A percentile compares a stretch with the other conserved stretches of the same genome.
These are phyloP conservation scores for Pluteus cervinus DNA, from an alignment of 768 basidiomycete species.

Conservation along the genomic window DNA sequence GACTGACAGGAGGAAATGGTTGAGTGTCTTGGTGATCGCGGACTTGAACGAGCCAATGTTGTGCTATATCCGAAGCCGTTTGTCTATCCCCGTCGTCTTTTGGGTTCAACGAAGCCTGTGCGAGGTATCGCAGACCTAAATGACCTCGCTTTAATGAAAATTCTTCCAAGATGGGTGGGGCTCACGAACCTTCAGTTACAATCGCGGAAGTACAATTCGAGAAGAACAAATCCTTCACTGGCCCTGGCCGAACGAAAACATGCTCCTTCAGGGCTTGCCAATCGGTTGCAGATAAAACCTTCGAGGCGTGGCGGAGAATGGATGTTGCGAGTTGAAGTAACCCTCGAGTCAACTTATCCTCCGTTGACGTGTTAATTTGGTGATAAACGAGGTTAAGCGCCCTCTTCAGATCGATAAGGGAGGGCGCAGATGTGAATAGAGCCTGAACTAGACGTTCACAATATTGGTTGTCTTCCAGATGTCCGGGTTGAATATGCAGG, in stretches of 20 bases:
- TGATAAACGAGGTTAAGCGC: slow-evolving; percentile 33
- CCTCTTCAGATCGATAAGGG: slow-evolving; percentile 24
- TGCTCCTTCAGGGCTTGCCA: slow-evolving; percentile 30
- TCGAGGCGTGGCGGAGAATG: slow-evolving; percentile 24
- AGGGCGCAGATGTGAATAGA: slow-evolving; percentile 20
- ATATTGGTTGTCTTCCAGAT: slow-evolving; percentile 16
- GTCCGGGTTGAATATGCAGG: slow-evolving; percentile 17
- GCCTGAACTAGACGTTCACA: slow-evolving; percentile 29
- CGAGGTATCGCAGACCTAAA: slow-evolving; percentile 36
- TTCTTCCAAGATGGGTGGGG: too few relatives aligned
- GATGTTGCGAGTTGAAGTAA: slow-evolving; percentile 34
- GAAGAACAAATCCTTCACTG: slow-evolving; percentile 29
- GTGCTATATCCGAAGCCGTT: slow-evolving; percentile 32
- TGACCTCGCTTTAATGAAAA: too few relatives aligned
- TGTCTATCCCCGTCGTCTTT: slow-evolving; percentile 27
- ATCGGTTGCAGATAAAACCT: slow-evolving; percentile 22
- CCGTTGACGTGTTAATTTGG: slow-evolving; percentile 16
- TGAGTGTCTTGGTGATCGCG: slow-evolving; percentile 10
- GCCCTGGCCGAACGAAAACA: slow-evolving; percentile 26
- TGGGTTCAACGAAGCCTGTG: slow-evolving; percentile 32
- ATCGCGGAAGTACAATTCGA: slow-evolving; percentile 15
- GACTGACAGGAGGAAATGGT: too few relatives aligned
- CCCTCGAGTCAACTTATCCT: slow-evolving; percentile 17
- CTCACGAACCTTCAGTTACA: slow-evolving; percentile 28
- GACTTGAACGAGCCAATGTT: too few relatives aligned